A percentile compares a stretch with the other conserved stretches of the same genome.
Conservation (phyloP, 1,284 basidiomycete genomes). For the Leccinum fallax region DNA sequence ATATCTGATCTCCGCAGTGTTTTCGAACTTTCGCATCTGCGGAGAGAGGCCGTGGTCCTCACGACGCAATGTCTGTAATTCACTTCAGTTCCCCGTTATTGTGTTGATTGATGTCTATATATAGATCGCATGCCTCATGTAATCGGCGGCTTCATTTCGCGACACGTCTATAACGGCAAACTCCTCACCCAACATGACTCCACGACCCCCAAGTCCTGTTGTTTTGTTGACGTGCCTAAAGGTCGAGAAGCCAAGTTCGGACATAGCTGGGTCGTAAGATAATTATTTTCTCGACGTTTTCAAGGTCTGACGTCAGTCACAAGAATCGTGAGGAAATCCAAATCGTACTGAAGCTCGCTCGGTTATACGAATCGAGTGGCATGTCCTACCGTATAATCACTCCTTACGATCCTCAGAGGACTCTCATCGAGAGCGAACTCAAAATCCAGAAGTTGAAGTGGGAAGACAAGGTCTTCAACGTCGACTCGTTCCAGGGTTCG, state of each 20-base stretch:
- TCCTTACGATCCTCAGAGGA: conserved; percentile 65
- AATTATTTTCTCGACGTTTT: neutral
- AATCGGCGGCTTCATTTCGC: conserved; percentile 52
- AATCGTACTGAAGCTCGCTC: conserved; percentile 28
- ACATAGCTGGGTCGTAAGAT: conserved; percentile 34
- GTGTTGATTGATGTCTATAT: neutral
- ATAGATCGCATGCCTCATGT: conserved; percentile 54
- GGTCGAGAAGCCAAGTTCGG: conserved; percentile 29
- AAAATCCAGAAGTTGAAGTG: conserved; percentile 45
- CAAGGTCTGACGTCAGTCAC: neutral
- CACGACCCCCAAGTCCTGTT: conserved; percentile 16
- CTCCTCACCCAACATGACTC: conserved; percentile 26
- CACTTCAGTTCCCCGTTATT: neutral
- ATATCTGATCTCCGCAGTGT: conserved; percentile 43
- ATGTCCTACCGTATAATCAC: conserved; percentile 33
- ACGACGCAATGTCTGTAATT: conserved; percentile 46
- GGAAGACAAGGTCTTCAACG: conserved; percentile 62
- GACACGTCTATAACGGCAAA: conserved; percentile 41
- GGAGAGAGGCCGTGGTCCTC: conserved; percentile 36
- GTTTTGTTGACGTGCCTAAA: conserved; percentile 33
- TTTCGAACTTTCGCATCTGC: conserved; percentile 48
- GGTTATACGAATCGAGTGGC: conserved; percentile 3
- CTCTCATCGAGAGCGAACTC: conserved; percentile 49
- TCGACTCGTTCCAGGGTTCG: conserved; percentile 66
- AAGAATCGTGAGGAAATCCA: conserved; percentile 31